Base-by-base conservation (phyloP, 2,329 filamentous ascomycete species). In the Epicoccum nigrum region DNA sequence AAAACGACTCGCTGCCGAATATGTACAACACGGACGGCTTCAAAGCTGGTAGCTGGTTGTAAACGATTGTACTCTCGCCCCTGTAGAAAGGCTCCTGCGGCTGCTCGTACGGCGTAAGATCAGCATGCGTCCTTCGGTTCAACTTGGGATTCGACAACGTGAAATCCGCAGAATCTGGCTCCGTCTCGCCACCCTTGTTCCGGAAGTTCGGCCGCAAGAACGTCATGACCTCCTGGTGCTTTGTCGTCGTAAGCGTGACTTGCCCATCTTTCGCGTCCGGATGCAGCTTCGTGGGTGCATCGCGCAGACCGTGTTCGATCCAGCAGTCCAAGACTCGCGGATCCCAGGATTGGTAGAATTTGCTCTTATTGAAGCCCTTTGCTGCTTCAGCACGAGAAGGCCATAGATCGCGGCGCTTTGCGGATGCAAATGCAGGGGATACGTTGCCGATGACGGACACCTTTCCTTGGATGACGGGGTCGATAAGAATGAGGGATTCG, bases 291-390 rank as follows among this genome's bases (percentile, higher is more conserved):
- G 89, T 91, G 2, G 90, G 89, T 2, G 86, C 78, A 13, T 87
- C 81, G n/a, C 89, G 83, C n/a, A 97, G 76, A 11, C 92, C 92
- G 66, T 89, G 80, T 51, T 83, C 61, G 35, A 92, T 74, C 86
- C 88, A 93, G 25, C 81, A 79, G 9, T 92, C 84, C 0, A 97
- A 79, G 0, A 92, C 92, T 37, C 92, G 82, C 1, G 83, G 79
- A 64, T 97, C 90, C 93, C 93, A 97, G 9, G 81, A 63, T 57
- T 85, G 79, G 74, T 96, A 97, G 76, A 96, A 96, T 34, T 83
- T 83, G 64, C 81, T 88, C 46, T 82, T 82, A 43, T 76, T 74
- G 74, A 96, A 92, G 9, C 83, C 76, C 11, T 81, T 81, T 45
- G 80, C 81, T 16, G 93, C 93, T 2, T 79, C 87, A 40, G 79